phyloP scores from a whole-genome alignment of 2,329 filamentous ascomycete genomes.

The Plectosphaerella sp. region DNA sequence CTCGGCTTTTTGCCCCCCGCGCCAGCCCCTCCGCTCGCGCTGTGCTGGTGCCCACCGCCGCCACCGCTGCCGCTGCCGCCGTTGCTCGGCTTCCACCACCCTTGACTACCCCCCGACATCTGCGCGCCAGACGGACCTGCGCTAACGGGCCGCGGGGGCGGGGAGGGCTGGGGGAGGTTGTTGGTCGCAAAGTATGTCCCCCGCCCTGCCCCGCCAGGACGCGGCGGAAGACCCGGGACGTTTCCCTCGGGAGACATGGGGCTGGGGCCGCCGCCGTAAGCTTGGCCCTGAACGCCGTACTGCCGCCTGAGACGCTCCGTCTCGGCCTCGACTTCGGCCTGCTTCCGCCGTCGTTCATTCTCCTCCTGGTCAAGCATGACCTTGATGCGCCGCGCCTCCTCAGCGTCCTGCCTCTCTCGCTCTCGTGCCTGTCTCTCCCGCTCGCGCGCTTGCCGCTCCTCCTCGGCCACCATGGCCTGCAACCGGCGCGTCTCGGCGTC shows the following conservation, averaged over 20 bases:
- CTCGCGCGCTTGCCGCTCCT: conserved; percentile 50
- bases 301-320: conserved; percentile 72
- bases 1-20: conserved; percentile 14
- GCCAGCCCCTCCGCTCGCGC: not conserved
- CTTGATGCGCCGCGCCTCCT: conserved; percentile 51
- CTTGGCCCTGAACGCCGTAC: conserved; percentile 57
- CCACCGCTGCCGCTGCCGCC: conserved; percentile 12
- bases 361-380: conserved; percentile 65
- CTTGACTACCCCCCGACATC: conserved; percentile 8
- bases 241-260: conserved; percentile 1
- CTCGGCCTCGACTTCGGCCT: conserved; percentile 67
- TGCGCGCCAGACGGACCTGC: conserved; percentile 30
- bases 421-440: conserved; percentile 45
- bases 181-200: not conserved
- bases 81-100: conserved; percentile 22
- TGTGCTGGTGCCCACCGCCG: conserved; percentile 1
- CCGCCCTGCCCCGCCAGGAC: conserved; percentile 6
- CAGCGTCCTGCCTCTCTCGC: conserved; percentile 39
- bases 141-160: conserved; percentile 43
- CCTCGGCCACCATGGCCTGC: conserved; percentile 44
- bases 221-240: not conserved
- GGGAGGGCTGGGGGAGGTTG: not conserved
- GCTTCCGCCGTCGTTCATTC: conserved; percentile 49
- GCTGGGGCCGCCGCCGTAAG: conserved; percentile 17
- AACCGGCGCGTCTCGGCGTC: conserved; percentile 78